Percentiles rank a stretch among this genome's conserved stretches.
phyloP scores from a whole-genome alignment of 148 eudicot species.

The Rhododendron molle region DNA sequence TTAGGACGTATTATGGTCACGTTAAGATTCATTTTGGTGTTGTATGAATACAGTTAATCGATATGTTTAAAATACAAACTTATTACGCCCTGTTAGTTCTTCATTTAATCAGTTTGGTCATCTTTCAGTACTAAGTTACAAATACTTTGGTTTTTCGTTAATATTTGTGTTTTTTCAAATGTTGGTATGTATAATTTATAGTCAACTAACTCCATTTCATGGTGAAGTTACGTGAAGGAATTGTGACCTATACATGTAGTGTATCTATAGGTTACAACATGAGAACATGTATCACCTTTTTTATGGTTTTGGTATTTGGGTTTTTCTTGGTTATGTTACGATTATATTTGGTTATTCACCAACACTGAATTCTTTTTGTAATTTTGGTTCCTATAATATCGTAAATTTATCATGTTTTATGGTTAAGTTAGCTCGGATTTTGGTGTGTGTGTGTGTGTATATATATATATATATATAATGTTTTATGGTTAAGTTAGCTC shows the following conservation, averaged over 20 bases:
- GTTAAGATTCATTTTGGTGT: neutral
- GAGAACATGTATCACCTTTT: neutral
- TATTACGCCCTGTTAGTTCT: neutral
- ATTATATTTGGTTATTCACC: neutral
- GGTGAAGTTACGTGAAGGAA: neutral
- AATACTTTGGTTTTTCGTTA: neutral
- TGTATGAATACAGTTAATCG: neutral
- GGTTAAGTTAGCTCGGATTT: neutral
- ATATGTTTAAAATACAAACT: neutral
- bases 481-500: too few species aligned
- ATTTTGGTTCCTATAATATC: neutral
- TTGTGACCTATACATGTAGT: neutral
- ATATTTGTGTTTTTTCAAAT: neutral
- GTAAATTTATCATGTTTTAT: neutral
- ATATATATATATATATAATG: too few species aligned
- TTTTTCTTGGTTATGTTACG: neutral
- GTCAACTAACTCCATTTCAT: neutral
- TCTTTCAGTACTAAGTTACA: neutral
- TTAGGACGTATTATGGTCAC: neutral
- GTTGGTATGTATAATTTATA: neutral
- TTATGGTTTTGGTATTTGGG: neutral
- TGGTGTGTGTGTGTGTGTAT: too few species aligned
- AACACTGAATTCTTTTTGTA: neutral
- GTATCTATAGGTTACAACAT: neutral
- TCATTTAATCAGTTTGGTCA: neutral